Percentiles rank a stretch among this genome's conserved stretches.
phyloP scores from a whole-genome alignment of 1,284 basidiomycete species.

The Sutorius eximius region DNA sequence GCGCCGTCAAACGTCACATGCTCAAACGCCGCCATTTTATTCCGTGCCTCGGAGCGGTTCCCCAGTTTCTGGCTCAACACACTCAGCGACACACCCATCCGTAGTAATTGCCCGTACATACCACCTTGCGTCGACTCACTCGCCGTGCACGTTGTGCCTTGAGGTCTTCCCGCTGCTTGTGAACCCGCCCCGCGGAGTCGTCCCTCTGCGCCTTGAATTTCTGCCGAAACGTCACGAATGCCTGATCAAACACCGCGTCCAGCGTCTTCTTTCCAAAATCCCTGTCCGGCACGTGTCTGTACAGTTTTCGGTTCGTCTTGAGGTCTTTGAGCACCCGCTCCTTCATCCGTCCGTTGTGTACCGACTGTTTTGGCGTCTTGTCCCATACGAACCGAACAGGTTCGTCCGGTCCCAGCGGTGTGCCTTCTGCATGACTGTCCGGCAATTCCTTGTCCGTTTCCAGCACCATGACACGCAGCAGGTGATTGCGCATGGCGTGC shows the following conservation, averaged over 20 bases:
- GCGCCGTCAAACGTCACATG: slow-evolving; percentile 67
- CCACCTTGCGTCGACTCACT: slow-evolving; percentile 57
- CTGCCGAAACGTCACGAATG: slow-evolving; percentile 64
- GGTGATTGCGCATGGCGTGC: slow-evolving; percentile 68
- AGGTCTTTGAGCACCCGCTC: slow-evolving; percentile 58
- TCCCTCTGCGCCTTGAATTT: slow-evolving; percentile 64
- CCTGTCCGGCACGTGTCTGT: slow-evolving; percentile 60
- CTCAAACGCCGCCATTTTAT: slow-evolving; percentile 50
- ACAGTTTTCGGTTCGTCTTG: slow-evolving; percentile 51
- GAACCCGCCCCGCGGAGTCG: slow-evolving; percentile 39
- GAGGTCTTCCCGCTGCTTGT: slow-evolving; percentile 52
- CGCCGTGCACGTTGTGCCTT: slow-evolving; percentile 63
- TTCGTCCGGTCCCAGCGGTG: slow-evolving; percentile 41
- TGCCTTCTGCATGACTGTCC: slow-evolving; percentile 56
- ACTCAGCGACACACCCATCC: neutral
- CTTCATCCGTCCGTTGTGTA: slow-evolving; percentile 71
- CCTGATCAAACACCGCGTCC: slow-evolving; percentile 66
- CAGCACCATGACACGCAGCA: slow-evolving; percentile 57
- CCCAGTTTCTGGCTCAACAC: slow-evolving; percentile 55
- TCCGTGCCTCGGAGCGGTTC: slow-evolving; percentile 57
- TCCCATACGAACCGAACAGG: slow-evolving; percentile 75
- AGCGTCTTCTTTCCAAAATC: slow-evolving; percentile 65
- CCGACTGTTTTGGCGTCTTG: slow-evolving; percentile 68
- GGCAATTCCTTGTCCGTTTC: slow-evolving; percentile 58
- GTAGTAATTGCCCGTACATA: slow-evolving; percentile 34